phyloP scores from a whole-genome alignment of 2,329 filamentous ascomycete genomes.

The Beauveria pseudobassiana region DNA sequence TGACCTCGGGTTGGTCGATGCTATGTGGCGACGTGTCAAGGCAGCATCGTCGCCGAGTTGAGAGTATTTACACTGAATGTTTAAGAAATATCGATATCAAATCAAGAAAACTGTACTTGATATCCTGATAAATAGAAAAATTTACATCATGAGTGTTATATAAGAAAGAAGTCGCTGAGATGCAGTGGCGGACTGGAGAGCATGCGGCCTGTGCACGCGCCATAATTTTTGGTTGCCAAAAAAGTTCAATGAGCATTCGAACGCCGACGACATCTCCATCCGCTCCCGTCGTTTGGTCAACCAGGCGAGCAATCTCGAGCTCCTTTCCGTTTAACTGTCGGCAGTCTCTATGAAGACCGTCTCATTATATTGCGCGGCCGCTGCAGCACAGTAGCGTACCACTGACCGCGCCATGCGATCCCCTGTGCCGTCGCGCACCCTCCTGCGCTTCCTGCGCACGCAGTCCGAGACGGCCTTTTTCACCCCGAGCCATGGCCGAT shows the following conservation, averaged over 20 bases:
- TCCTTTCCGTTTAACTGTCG: not conserved
- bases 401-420: slow-evolving; percentile 26
- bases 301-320: not conserved
- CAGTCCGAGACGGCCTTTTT: slow-evolving; percentile 53
- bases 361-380: not conserved
- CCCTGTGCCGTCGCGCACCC: slow-evolving; percentile 44
- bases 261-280: slow-evolving; percentile 3
- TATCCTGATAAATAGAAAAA: too few species aligned
- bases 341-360: not conserved
- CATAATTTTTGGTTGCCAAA: not conserved
- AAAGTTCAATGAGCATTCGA: not conserved
- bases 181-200: not conserved
- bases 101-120: too few species aligned
- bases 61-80: too few species aligned
- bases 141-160: not conserved
- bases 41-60: not conserved
- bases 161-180: too few species aligned
- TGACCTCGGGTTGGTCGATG: not conserved
- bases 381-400: not conserved
- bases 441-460: slow-evolving; percentile 65
- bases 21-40: not conserved
- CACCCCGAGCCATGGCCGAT: slow-evolving; percentile 7
- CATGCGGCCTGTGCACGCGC: slow-evolving; percentile 4
- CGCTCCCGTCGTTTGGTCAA: not conserved
- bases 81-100: too few species aligned